phyloP scores from a whole-genome alignment of 306 rosid genomes.

The Castanopsis chinensis region DNA sequence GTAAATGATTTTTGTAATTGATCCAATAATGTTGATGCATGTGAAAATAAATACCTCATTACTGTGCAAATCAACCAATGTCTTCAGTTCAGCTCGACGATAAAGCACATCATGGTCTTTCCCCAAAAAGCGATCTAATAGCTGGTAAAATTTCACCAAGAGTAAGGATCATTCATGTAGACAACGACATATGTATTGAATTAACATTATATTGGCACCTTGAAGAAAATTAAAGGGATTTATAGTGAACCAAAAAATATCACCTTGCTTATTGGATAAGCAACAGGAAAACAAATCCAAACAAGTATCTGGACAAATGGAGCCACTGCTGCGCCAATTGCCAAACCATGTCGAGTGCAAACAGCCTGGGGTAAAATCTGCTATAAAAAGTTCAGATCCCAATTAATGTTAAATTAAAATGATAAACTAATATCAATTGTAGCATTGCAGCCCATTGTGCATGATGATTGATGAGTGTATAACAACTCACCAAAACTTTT shows the following conservation, averaged over 20 bases:
- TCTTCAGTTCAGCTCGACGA: slow-evolving; percentile 96
- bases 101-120: slow-evolving; percentile 69
- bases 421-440: slow-evolving; percentile 9
- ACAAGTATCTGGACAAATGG: slow-evolving; percentile 84
- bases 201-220: neutral
- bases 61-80: slow-evolving; percentile 81
- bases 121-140: slow-evolving; percentile 76
- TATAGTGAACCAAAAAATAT: neutral
- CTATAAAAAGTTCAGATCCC: slow-evolving; percentile 8
- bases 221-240: neutral
- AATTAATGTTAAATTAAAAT: neutral
- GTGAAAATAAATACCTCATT: slow-evolving; percentile 61
- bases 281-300: slow-evolving; percentile 79
- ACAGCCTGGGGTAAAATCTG: slow-evolving; percentile 92
- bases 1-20: no score
- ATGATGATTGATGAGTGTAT: no score
- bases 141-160: slow-evolving; percentile 42
- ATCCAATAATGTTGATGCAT: neutral
- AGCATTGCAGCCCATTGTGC: neutral
- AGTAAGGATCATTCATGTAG: neutral
- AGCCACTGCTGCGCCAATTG: slow-evolving; percentile 79
- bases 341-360: slow-evolving; percentile 85
- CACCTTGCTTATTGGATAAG: slow-evolving; percentile 97
- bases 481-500: neutral
- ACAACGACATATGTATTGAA: neutral